Percentiles rank a stretch among this genome's conserved stretches.
Conservation (phyloP, 202 grass and related monocot species). For the Dendrocalamus latiflorus region DNA sequence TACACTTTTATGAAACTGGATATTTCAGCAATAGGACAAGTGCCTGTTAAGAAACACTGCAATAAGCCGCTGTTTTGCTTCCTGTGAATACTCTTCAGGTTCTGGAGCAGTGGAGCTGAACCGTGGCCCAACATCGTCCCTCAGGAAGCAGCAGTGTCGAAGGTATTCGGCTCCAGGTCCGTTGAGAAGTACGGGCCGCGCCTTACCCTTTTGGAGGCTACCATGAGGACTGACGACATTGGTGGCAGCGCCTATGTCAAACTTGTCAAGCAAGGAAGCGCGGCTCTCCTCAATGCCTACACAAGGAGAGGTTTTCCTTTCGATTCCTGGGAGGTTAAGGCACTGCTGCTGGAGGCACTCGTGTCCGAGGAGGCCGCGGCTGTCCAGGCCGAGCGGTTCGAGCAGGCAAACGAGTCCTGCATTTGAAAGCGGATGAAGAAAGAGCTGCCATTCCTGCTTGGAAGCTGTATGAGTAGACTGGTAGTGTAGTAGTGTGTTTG, state of each 20-base stretch:
- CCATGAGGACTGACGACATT: slow-evolving; percentile 64
- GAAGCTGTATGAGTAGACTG: not conserved
- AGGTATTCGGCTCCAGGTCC: slow-evolving; percentile 85
- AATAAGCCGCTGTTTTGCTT: not conserved
- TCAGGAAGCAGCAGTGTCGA: too few species aligned
- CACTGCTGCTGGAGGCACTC: slow-evolving; percentile 69
- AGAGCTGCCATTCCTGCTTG: not conserved
- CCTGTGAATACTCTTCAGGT: slow-evolving; percentile 30
- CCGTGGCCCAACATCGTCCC: slow-evolving; percentile 86
- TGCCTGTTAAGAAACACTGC: not conserved
- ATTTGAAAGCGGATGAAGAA: slow-evolving; percentile 21
- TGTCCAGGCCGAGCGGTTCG: slow-evolving; percentile 67
- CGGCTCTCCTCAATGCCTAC: slow-evolving; percentile 81
- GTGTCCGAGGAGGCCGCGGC: slow-evolving; percentile 63
- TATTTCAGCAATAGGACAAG: not conserved
- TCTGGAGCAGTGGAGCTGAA: slow-evolving; percentile 87
- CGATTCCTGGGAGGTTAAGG: slow-evolving; percentile 93
- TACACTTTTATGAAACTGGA: not conserved
- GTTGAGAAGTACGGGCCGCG: slow-evolving; percentile 71
- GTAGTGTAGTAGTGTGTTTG: not conserved
- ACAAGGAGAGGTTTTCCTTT: slow-evolving; percentile 59
- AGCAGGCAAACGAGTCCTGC: slow-evolving; percentile 75
- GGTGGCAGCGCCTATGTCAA: slow-evolving; percentile 55
- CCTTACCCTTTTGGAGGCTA: slow-evolving; percentile 81
- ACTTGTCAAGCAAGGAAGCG: slow-evolving; percentile 84